phyloP scores from a whole-genome alignment of 176 grass and related monocot species.

The Pontederia crassipes region DNA sequence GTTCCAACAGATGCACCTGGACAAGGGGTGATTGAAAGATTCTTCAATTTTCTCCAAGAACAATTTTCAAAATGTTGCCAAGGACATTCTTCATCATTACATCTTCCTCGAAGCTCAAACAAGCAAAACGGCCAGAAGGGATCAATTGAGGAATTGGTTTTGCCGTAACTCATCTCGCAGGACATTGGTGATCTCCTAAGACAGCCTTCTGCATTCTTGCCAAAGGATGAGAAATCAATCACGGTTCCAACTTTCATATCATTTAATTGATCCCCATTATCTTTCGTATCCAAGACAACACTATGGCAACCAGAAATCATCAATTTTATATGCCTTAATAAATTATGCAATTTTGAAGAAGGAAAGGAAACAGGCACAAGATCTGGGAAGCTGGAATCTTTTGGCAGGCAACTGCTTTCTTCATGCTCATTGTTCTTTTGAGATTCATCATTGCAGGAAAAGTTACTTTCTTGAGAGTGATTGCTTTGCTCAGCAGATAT shows the following conservation, averaged over 20 bases:
- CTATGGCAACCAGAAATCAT: conserved; percentile 28
- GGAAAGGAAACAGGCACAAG: conserved; percentile 11
- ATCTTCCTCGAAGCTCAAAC: conserved; percentile 97
- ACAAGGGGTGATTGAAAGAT: conserved; percentile 19
- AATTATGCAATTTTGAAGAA: conserved; percentile 49
- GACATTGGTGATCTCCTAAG: conserved; percentile 13
- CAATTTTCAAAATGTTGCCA: conserved; percentile 70
- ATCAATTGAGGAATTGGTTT: conserved; percentile 33
- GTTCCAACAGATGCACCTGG: conserved; percentile 41
- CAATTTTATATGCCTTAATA: conserved; percentile 39
- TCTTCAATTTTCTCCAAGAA: conserved; percentile 53
- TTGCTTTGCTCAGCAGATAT: conserved; percentile 22
- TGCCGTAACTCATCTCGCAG: conserved; percentile 23
- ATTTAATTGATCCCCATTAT: conserved; percentile 14
- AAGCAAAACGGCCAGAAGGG: conserved; percentile 95
- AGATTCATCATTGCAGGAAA: conserved; percentile 28
- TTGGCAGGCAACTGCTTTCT: conserved; percentile 32
- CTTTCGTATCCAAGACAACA: conserved; percentile 23
- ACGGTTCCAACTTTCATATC: conserved; percentile 26
- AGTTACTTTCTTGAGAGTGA: conserved; percentile 35
- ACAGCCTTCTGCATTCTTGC: conserved; percentile 18
- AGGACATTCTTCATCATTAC: conserved; percentile 90
- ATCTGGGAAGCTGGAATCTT: conserved; percentile 24
- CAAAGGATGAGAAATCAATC: conserved; percentile 24
- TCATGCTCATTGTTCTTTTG: conserved; percentile 15